Evolutionary conservation across 2,329 filamentous ascomycete genomes (phyloP), one percentile per base, ranked within the genome.

Genomic region (Lecanosticta acicola): DNA sequence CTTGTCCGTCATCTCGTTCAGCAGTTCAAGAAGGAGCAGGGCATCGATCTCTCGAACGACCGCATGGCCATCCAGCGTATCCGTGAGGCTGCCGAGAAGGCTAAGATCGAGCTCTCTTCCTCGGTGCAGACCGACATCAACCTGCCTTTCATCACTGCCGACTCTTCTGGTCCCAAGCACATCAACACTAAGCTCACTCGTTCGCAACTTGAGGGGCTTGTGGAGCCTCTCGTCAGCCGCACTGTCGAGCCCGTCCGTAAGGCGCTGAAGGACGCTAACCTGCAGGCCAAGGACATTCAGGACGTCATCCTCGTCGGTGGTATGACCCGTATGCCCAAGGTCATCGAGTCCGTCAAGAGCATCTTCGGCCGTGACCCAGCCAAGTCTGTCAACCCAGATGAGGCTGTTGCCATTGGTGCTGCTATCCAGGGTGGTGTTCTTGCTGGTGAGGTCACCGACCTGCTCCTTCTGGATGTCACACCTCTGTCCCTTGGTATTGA

Each of bases 291-390:
- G 76, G 90, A 96, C 53, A 94, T 97, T 68, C 87, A 96, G 74
- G 91, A 97, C 68, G 87, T 97, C 60, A 95, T 97, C 69, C 84
- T 97, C 35, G 91, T 97, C 45, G 91, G 91, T 83, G 91, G 91
- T 74, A 96, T 96, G 90, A 96, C 91, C 62, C 91, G 91, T 77
- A 97, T 97, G 90, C 91, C 91, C 69, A 96, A 96, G 85, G 91
- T 97, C 59, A 79, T 81, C 54, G 89, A 96, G 76, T 93, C 89
- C 36, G 90, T 96, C 70, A 95, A 95, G 85, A 82, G 76, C 76
- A 90, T 96, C 69, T 97, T 97, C 71, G 90, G 90, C 58, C 90
- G 90, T 68, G 91, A 96, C 46, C 89, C 91, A 56, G 87, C 90
- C 72, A 97, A 96, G 82, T 94, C 91, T 41, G 90, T 97, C 69